Evolutionary conservation across 2,329 filamentous ascomycete species (phyloP), one percentile per base, ranked within the genome.

Genomic region (Pestalotiopsis fici): DNA sequence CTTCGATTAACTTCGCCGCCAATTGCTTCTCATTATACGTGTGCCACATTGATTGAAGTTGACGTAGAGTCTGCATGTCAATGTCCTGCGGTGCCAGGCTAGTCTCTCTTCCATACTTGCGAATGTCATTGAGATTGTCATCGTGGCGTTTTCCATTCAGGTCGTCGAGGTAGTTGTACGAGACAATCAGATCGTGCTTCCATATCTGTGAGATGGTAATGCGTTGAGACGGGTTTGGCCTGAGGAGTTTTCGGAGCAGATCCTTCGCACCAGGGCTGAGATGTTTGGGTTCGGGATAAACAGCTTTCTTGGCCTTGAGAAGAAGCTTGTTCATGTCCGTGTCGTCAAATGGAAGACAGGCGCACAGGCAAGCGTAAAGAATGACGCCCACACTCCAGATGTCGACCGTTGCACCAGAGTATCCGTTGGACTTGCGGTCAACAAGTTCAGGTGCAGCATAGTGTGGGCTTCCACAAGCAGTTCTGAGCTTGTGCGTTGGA

Each of bases 321-420:
- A 94, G 87, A 72, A 96, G 87, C 43, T 85, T 80, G 12, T 84
- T 82, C 65, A 93, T 80, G 73, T 92, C 84, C 18, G 86, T 83
- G 59, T 90, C 87, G 71, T 94, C 91, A 72, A 98, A 99, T 0
- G 96, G 96, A 2, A 97, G 88, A 28, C 88, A 89, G 1, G 93
- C 94, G 27, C 92, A 92, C 25, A 99, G 85, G 82, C 97, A 90
- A 12, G 94, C 95, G 77, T 92, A 99, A 0, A 99, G 82, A 66
- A 97, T 95, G 59, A 97, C 92, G 1, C 94, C 94, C 78, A 94
- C 90, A 77, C 95, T 98, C 96, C 96, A 99, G 60, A 98, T 92
- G 75, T 99, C 96, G 7, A 94, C 93, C 75, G 90, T 91, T 65
- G 94, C 92, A 12, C 95, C 96, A 66, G 91, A 90, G 77, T 99